Conservation (phyloP, 129 eudicot genomes). For the Flaveria trinervia region DNA sequence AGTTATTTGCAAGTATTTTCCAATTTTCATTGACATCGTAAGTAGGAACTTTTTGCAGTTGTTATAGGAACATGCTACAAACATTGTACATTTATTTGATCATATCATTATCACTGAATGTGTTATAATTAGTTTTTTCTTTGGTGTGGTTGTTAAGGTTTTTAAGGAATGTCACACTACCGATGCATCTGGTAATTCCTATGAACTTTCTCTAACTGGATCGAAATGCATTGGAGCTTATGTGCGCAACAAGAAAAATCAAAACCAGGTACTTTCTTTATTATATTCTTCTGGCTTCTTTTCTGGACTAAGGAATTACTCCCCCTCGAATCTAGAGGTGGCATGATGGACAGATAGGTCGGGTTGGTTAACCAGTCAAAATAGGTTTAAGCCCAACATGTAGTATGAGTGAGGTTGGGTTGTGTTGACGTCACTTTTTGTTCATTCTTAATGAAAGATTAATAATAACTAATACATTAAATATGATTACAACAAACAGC, state of each 20-base stretch:
- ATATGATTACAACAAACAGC: background rate
- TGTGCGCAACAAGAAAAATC: slow-evolving; percentile 78
- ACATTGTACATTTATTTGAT: background rate
- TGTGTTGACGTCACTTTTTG: background rate
- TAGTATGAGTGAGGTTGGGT: background rate
- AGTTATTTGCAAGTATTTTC: background rate
- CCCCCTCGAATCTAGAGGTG: too few species aligned
- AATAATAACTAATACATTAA: background rate
- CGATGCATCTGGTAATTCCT: slow-evolving; percentile 66
- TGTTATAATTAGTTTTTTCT: background rate
- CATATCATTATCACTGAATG: background rate
- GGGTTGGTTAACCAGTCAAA: background rate
- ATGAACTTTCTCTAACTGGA: slow-evolving; percentile 72
- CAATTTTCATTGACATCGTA: background rate
- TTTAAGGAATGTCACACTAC: slow-evolving; percentile 72
- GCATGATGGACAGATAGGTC: background rate
- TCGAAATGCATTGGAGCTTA: slow-evolving; percentile 93
- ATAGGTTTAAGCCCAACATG: background rate
- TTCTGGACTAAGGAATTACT: too few species aligned
- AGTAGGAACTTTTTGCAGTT: background rate
- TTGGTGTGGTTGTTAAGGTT: slow-evolving; percentile 44
- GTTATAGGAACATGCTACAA: background rate
- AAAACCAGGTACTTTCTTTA: slow-evolving; percentile 63
- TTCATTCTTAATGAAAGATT: background rate
- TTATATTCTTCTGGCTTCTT: background rate